Evolutionary conservation across 148 eudicot genomes (phyloP), one percentile per base, ranked within the genome.

Genomic region (Amaranthus hypochondriacus): DNA sequence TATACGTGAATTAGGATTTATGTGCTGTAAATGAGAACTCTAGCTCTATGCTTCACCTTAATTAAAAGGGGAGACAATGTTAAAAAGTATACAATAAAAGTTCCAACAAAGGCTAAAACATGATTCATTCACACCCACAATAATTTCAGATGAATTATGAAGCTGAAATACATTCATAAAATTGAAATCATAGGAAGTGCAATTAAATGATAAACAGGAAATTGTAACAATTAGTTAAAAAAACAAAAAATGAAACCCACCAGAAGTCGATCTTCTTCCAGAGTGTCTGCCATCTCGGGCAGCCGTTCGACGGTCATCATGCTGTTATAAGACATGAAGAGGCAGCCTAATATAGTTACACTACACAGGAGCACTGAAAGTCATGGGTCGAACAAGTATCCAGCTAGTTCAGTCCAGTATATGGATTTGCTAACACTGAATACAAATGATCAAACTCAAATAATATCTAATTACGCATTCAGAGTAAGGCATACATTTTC

Each of bases 251-350:
- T 69, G 78, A 42, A 10, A 76, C 89, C 50, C 56, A 94, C 98
- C 98, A 69, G 84, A 70, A 70, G 87, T 73, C 62, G 75, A 81
- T 81, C 84, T 79, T 66, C 81, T 86, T 49, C 85, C 77, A 79
- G 78, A 79, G 81, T 75, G 85, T 77, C 96, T 86, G 79, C 86
- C 90, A 78, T 78, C 92, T 73, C 83, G 90, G 75, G 85, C 85
- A 70, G 88, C 86, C 77, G 77, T 83, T 75, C 80, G 83, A 80
- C 93, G 96, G 50, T 91, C 97, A 82, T 94, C 90, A 78, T 85
- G 97, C 98, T 94, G 93, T 83, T 84, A 89, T 57, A 91, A 94
- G 86, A 94, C 91, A 94, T 79, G 90, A 79, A 94, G 85, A 94
- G 85, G 91, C 90, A 94, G 86, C 90, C 93, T 74, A 88, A 87